Conservation (phyloP, 2,329 filamentous ascomycete species). For the Talaromyces islandicus region DNA sequence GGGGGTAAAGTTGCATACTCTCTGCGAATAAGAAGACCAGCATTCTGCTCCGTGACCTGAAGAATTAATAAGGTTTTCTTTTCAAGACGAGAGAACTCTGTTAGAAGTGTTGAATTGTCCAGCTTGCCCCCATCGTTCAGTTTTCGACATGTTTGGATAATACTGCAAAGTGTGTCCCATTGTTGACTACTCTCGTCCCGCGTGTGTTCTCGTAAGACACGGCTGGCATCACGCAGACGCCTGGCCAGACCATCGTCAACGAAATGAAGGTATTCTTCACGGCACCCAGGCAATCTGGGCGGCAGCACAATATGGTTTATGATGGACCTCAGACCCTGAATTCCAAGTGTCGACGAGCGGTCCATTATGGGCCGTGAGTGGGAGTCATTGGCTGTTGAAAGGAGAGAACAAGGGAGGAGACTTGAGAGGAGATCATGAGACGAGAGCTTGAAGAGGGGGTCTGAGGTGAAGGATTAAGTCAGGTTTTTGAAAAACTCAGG, state of each 20-base stretch:
- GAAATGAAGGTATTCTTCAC: slow-evolving; percentile 17
- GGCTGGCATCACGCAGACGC: slow-evolving; percentile 22
- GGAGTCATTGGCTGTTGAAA: too few species aligned
- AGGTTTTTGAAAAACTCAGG: not conserved
- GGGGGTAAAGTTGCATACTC: slow-evolving; percentile 5
- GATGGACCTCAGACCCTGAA: slow-evolving; percentile 15
- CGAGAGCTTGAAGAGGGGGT: not conserved
- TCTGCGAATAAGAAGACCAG: slow-evolving; percentile 39
- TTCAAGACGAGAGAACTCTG: slow-evolving; percentile 22
- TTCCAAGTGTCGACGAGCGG: not conserved
- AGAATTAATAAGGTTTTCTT: slow-evolving; percentile 35
- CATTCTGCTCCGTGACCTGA: slow-evolving; percentile 45
- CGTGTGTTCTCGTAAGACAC: slow-evolving; percentile 13
- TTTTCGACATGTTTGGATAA: slow-evolving; percentile 13
- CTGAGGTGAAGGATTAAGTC: not conserved
- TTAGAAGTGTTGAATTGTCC: slow-evolving; percentile 18
- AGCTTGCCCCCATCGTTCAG: slow-evolving; percentile 13
- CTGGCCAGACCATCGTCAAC: slow-evolving; percentile 24
- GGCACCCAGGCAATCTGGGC: slow-evolving; percentile 29
- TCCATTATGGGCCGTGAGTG: too few species aligned
- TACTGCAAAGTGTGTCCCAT: not conserved
- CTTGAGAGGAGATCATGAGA: not conserved
- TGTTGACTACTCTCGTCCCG: slow-evolving; percentile 7
- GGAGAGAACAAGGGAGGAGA: too few species aligned
- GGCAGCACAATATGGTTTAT: slow-evolving; percentile 35